Evolutionary conservation across 2,329 filamentous ascomycete genomes (phyloP).

Genomic region (Fusarium sp.): DNA sequence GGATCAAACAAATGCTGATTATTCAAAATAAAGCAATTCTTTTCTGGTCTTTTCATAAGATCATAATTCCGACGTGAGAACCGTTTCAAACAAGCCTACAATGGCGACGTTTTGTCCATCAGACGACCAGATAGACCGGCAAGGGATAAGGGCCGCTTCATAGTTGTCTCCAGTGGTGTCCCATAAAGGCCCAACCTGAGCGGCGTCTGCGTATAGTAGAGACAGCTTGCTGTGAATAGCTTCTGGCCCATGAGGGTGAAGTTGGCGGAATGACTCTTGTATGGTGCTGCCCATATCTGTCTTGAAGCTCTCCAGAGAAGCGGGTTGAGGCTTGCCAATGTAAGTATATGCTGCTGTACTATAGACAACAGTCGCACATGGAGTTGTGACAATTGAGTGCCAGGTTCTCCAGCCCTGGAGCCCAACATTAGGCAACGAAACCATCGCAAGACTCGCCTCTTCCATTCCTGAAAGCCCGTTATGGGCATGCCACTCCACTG

Average conservation of each 20-base stretch:
- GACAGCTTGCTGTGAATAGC: conserved; percentile 44
- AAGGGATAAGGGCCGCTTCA: conserved; percentile 52
- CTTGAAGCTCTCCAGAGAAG: conserved; percentile 24
- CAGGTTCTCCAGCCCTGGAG: conserved; percentile 49
- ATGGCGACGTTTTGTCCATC: conserved; percentile 51
- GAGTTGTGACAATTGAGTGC: conserved; percentile 47
- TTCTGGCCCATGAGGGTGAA: conserved; percentile 32
- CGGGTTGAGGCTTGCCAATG: neutral
- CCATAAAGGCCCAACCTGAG: conserved; percentile 38
- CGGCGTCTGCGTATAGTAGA: conserved; percentile 52
- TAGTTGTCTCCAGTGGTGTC: conserved; percentile 1
- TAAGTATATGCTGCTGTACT: conserved; percentile 46
- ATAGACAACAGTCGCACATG: conserved; percentile 48
- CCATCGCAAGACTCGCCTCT: conserved; percentile 48
- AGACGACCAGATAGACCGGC: conserved; percentile 54
- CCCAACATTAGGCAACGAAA: conserved; percentile 32
- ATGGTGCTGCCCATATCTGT: conserved; percentile 40
- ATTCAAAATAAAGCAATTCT: neutral
- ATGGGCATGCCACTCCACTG: conserved; percentile 87
- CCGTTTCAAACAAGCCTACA: conserved; percentile 52
- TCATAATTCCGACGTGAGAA: conserved; percentile 23
- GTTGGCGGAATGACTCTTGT: conserved; percentile 40
- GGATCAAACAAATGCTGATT: neutral
- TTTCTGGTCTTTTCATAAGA: conserved; percentile 7
- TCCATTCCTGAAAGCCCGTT: conserved; percentile 64